Percentiles rank a stretch among this genome's conserved stretches.
Conservation (phyloP, 2,329 filamentous ascomycete genomes). For the Fusarium sp. region DNA sequence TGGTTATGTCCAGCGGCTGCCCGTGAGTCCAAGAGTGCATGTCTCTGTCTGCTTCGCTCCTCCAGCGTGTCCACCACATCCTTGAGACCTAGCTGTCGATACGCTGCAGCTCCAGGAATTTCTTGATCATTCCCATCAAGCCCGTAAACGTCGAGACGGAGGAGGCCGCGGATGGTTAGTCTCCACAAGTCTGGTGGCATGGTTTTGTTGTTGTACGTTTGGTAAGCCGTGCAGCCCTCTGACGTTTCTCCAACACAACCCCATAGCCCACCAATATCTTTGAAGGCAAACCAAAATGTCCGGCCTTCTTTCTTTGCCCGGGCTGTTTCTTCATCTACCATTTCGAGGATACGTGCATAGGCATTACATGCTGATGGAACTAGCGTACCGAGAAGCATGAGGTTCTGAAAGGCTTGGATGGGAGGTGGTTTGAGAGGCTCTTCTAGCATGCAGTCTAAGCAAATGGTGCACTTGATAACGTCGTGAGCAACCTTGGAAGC, state of each 20-base stretch:
- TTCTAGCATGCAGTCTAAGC: conserved; percentile 55
- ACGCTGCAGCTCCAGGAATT: conserved; percentile 22
- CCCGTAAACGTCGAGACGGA: conserved; percentile 69
- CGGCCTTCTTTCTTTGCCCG: conserved; percentile 56
- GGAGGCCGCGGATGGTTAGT: conserved; percentile 62
- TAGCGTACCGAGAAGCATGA: conserved; percentile 68
- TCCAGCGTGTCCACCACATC: conserved; percentile 67
- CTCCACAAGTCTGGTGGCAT: conserved; percentile 67
- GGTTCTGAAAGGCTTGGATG: conserved; percentile 66
- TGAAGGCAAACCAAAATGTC: conserved; percentile 58
- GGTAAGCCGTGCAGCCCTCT: conserved; percentile 43
- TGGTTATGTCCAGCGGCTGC: conserved; percentile 52
- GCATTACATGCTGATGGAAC: conserved; percentile 68
- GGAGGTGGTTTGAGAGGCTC: conserved; percentile 52
- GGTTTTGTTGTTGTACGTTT: conserved; percentile 54
- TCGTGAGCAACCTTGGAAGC: conserved; percentile 63
- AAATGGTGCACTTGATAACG: conserved; percentile 62
- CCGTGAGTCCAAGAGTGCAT: conserved; percentile 61
- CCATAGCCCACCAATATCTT: conserved; percentile 63
- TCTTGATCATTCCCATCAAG: conserved; percentile 45
- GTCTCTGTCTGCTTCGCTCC: conserved; percentile 58
- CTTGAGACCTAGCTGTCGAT: conserved; percentile 61
- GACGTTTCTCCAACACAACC: conserved; percentile 47
- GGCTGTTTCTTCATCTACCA: conserved; percentile 64
- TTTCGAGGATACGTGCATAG: conserved; percentile 64